These are phyloP conservation scores for Podila epicladia DNA, from an alignment of 192 early-diverging fungal species.

Conservation along the genomic window DNA sequence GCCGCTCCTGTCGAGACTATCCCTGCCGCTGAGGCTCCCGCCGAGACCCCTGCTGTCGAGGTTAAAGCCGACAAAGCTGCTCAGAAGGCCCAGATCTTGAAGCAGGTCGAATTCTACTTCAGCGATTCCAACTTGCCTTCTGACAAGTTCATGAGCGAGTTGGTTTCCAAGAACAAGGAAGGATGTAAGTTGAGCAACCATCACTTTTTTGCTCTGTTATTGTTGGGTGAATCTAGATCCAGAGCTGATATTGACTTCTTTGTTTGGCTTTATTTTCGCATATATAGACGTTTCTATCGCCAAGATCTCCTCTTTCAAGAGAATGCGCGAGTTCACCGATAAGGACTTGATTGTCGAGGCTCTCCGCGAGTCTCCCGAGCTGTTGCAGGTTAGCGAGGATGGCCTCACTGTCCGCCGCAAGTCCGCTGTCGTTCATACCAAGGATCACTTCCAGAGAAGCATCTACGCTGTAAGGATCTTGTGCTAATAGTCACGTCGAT, in stretches of 20 bases:
- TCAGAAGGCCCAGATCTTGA: conserved; percentile 59
- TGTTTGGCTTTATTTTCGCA: no score
- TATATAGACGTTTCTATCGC: conserved; percentile 57
- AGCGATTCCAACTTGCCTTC: conserved; percentile 65
- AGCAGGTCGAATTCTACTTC: conserved; percentile 75
- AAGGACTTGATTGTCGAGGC: conserved; percentile 59
- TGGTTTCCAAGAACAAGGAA: conserved; percentile 47
- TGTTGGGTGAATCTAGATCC: no score
- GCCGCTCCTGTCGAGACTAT: not conserved
- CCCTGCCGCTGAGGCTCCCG: not conserved
- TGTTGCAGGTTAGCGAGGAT: conserved; percentile 65
- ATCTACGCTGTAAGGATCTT: conserved; percentile 64
- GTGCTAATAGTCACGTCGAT: not conserved
- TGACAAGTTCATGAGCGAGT: conserved; percentile 63
- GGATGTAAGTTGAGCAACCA: conserved; percentile 57
- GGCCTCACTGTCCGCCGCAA: conserved; percentile 60
- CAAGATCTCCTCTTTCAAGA: conserved; percentile 64
- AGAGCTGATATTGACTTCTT: no score
- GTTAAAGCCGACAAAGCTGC: conserved; percentile 14
- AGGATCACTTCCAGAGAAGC: conserved; percentile 51
- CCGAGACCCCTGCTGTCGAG: not conserved
- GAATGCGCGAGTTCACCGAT: conserved; percentile 62
- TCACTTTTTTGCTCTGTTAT: no score
- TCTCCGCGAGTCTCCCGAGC: conserved; percentile 57
- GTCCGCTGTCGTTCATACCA: conserved; percentile 29